phyloP scores from a whole-genome alignment of 345 rosid genomes.

The Kandelia obovata region DNA sequence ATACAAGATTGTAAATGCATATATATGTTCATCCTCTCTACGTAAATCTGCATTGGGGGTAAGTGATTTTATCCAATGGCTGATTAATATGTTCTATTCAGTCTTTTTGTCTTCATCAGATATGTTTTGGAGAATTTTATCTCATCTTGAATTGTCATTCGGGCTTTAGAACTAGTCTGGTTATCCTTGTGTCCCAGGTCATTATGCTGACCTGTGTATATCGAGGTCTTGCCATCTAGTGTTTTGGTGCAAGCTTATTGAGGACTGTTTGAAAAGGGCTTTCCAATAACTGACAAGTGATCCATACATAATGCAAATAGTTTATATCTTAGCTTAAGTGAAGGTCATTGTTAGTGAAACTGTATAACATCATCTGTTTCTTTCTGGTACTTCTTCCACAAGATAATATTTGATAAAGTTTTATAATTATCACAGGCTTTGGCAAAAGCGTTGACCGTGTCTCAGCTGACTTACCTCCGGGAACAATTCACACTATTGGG shows the following conservation, averaged over 20 bases:
- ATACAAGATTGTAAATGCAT: conserved; percentile 61
- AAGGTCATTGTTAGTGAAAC: not conserved
- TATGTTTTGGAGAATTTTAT: not conserved
- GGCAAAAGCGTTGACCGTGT: conserved; percentile 63
- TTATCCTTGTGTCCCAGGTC: not conserved
- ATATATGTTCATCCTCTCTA: conserved; percentile 65
- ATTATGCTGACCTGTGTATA: not conserved
- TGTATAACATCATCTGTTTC: not conserved
- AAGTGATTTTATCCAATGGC: conserved; percentile 15
- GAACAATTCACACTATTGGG: conserved; percentile 73
- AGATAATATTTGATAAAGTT: conserved; percentile 1
- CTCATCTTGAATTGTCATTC: not conserved
- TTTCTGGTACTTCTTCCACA: conserved; percentile 1
- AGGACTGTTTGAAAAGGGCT: not conserved
- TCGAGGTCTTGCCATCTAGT: not conserved
- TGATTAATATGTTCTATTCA: not conserved
- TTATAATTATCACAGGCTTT: conserved; percentile 53
- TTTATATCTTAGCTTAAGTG: too few relatives aligned
- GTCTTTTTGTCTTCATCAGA: not conserved
- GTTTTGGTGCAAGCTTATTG: not conserved
- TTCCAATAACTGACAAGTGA: too few relatives aligned
- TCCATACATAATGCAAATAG: not conserved
- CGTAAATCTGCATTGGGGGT: conserved; percentile 69
- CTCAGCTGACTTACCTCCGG: conserved; percentile 75
- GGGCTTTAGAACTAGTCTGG: not conserved